Evolutionary conservation across 164 flowering plant species (phyloP).

Genomic region (Cinnamomum micranthum): DNA sequence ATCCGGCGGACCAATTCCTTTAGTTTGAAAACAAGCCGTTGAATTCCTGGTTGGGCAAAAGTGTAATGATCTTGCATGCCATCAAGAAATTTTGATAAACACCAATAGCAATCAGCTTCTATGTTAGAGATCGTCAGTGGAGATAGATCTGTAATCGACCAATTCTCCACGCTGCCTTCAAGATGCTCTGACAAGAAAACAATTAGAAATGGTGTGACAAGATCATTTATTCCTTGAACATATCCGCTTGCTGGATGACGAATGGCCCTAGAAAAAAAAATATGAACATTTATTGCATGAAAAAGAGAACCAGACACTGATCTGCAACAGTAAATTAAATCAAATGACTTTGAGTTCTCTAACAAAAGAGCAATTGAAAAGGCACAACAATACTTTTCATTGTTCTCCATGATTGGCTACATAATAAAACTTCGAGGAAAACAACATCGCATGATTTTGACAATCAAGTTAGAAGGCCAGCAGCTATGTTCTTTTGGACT

Average conservation of each 20-base stretch:
- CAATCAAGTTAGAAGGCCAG: no score
- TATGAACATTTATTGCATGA: neutral
- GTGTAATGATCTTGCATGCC: conserved; percentile 99
- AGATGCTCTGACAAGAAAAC: conserved; percentile 90
- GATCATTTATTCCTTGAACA: conserved; percentile 99
- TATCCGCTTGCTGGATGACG: conserved; percentile 99
- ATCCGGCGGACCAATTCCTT: conserved; percentile 90
- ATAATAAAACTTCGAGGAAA: no score
- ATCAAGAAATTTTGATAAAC: conserved; percentile 89
- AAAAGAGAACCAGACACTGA: neutral
- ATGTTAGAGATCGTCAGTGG: conserved; percentile 51
- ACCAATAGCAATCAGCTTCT: conserved; percentile 99
- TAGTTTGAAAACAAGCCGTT: conserved; percentile 89
- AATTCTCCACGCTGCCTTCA: conserved; percentile 67
- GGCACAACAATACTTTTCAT: no score
- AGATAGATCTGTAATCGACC: conserved; percentile 65
- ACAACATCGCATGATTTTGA: no score
- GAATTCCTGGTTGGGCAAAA: conserved; percentile 99
- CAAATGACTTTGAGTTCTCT: no score
- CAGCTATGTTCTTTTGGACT: no score
- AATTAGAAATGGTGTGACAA: conserved; percentile 88
- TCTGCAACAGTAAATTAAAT: neutral
- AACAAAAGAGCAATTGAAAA: no score
- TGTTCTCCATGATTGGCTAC: no score
- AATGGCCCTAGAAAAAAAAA: conserved; percentile 72